These are phyloP conservation scores for Fusarium fracticaudum DNA, from an alignment of 2,329 filamentous ascomycete genomes.

Conservation along the genomic window DNA sequence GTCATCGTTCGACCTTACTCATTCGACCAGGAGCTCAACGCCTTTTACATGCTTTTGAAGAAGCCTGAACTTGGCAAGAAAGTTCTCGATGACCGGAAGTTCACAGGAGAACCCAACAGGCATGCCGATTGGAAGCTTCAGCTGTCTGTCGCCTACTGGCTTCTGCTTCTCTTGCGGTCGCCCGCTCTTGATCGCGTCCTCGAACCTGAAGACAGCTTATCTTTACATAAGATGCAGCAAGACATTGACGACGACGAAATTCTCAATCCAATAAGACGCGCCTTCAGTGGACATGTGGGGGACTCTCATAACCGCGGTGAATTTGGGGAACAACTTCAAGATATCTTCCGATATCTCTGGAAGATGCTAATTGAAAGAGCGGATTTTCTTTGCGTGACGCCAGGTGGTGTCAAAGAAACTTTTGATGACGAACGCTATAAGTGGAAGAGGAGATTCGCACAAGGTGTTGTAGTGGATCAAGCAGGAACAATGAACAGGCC, in stretches of 20 bases:
- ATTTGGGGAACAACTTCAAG: too few relatives aligned
- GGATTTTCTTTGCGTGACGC: too few relatives aligned
- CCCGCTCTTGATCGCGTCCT: not conserved
- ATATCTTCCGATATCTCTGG: too few relatives aligned
- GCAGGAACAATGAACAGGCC: conserved; percentile 29
- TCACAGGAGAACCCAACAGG: not conserved
- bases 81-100: not conserved
- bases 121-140: conserved; percentile 8
- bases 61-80: not conserved
- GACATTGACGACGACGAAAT: not conserved
- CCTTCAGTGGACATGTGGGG: too few relatives aligned
- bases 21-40: not conserved
- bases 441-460: not conserved
- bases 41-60: not conserved
- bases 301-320: too few relatives aligned
- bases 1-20: conserved; percentile 10
- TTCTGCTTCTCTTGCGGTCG: conserved; percentile 9
- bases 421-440: too few relatives aligned
- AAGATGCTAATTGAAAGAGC: too few relatives aligned
- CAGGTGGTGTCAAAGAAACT: too few relatives aligned
- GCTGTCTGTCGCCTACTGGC: conserved; percentile 23
- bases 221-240: not conserved
- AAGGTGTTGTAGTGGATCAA: conserved; percentile 33
- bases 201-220: not conserved
- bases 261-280: too few relatives aligned